Base-by-base conservation (phyloP, 2,329 filamentous ascomycete species). In the Trichoderma endophyticum region DNA sequence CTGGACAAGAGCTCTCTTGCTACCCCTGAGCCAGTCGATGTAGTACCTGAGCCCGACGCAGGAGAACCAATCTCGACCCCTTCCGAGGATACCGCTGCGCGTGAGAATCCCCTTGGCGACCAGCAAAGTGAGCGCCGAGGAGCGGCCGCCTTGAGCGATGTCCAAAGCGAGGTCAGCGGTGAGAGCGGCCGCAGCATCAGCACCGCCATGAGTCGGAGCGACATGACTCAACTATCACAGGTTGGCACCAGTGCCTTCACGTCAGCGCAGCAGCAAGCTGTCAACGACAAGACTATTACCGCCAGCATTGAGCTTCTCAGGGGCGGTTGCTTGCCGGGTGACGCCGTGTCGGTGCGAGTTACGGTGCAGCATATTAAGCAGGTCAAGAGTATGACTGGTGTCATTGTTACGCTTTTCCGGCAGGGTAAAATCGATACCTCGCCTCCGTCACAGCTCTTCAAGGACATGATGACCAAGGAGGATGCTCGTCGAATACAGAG, bases 331-430 rank as follows among this genome's bases (percentile, higher is more conserved):
- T 84, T 98, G 15, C 91, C 94, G 0, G 96, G 96, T 18, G 96
- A 98, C 76, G 89, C 88, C 28, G 86, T 98, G 57, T 90, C 93
- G 0, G 87, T 98, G 69, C 92, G 89, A 77, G 91, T 98, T 67
- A 90, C 88, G 0, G 91, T 99, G 73, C 92, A 94, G 74, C 96
- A 98, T 79, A 95, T 92, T 73, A 97, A 97, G 80, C 88, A 91
- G 72, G 89, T 98, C 78, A 94, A 95, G 83, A 98, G 94, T 79
- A 87, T 97, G 82, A 93, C 95, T 76, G 95, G 96, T 8, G 92
- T 98, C 62, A 96, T 98, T 73, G 90, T 97, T 60, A 98, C 96
- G 2, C 84, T 99, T 9, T 98, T 97, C 80, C 90, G 96, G 59
- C 93, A 97, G 80, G 94, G 94, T 28, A 90, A 94, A 73, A 95